Evolutionary conservation across 1,284 basidiomycete genomes (phyloP).

Genomic region (Quambalaria eucalypti): DNA sequence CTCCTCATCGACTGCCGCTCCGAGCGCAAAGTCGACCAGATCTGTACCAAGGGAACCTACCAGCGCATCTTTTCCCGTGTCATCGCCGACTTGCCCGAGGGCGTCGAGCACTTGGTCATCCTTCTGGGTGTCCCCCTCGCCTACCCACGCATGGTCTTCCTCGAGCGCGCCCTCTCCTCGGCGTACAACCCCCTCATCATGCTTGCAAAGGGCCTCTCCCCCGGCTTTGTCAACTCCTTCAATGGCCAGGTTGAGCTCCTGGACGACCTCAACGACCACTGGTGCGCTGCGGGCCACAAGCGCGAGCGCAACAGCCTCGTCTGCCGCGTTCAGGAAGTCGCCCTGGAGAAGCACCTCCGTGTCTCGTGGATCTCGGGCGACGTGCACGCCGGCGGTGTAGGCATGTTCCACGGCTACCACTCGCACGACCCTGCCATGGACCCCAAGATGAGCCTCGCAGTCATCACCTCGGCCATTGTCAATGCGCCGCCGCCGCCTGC

Average conservation of each 20-base stretch:
- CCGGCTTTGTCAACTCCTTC: slow-evolving; percentile 43
- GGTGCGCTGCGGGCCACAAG: slow-evolving; percentile 56
- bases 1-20: slow-evolving; percentile 42
- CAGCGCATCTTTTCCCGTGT: slow-evolving; percentile 28
- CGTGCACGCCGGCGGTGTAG: slow-evolving; percentile 32
- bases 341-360: slow-evolving; percentile 32
- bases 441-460: slow-evolving; percentile 38
- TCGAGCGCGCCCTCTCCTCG: slow-evolving; percentile 36
- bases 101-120: slow-evolving; percentile 42
- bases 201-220: slow-evolving; percentile 34
- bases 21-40: slow-evolving; percentile 41
- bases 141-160: slow-evolving; percentile 44
- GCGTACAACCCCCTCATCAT: slow-evolving; percentile 37
- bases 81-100: slow-evolving; percentile 17
- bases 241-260: slow-evolving; percentile 46
- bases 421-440: slow-evolving; percentile 33
- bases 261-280: slow-evolving; percentile 62
- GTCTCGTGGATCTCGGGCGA: slow-evolving; percentile 41
- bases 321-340: slow-evolving; percentile 51
- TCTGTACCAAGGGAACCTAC: slow-evolving; percentile 36
- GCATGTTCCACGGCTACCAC: slow-evolving; percentile 11
- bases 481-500: slow-evolving; percentile 59
- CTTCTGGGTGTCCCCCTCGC: slow-evolving; percentile 45
- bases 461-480: slow-evolving; percentile 43
- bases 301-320: slow-evolving; percentile 85